Evolutionary conservation across 148 eudicot species (phyloP).

Genomic region (Silene uniflora): DNA sequence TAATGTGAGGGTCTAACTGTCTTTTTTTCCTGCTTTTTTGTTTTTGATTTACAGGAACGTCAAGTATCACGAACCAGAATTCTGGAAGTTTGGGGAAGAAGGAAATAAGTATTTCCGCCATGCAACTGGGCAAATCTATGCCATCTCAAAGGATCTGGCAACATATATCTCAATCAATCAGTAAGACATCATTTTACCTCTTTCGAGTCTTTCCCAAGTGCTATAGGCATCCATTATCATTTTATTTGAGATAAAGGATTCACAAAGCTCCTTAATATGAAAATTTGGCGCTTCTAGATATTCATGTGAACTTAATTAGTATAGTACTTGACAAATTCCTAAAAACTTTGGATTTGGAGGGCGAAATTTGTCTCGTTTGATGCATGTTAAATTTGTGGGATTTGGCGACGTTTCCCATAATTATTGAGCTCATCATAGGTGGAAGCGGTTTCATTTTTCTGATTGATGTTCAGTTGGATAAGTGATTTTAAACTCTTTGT

Average conservation of each 20-base stretch:
- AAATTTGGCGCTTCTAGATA: no score
- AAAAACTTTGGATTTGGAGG: not conserved
- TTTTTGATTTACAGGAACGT: conserved; percentile 50
- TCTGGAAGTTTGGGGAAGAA: conserved; percentile 96
- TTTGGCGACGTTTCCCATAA: not conserved
- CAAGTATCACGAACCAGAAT: conserved; percentile 94
- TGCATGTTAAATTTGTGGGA: not conserved
- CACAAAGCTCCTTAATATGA: no score
- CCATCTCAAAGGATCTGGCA: conserved; percentile 88
- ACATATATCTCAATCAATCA: conserved; percentile 84
- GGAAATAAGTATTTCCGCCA: conserved; percentile 95
- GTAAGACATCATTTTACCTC: conserved; percentile 37
- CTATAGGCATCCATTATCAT: no score
- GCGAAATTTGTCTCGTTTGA: not conserved
- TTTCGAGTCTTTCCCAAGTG: conserved; percentile 6
- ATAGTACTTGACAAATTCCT: not conserved
- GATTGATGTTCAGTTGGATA: no score
- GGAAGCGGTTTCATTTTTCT: no score
- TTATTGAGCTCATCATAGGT: no score
- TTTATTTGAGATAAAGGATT: no score
- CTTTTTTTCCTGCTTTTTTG: conserved; percentile 3
- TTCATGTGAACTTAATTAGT: no score
- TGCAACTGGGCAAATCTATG: conserved; percentile 98
- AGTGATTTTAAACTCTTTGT: no score
- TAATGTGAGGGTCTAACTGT: not conserved